Conservation (phyloP, 345 rosid genomes). For the Turnera subulata region DNA sequence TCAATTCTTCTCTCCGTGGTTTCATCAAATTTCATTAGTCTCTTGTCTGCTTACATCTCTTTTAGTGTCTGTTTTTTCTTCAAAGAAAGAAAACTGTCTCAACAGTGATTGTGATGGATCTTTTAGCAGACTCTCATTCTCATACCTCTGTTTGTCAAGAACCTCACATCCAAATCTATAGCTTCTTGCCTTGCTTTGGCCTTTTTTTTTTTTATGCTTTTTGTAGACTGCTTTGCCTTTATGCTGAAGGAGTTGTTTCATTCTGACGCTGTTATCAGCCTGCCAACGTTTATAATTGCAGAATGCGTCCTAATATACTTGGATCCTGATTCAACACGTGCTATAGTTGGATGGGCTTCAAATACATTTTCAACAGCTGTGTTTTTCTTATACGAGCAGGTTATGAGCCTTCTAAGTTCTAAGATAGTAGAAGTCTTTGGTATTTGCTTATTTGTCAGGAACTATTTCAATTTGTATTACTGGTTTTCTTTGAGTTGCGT, state of each 20-base stretch:
- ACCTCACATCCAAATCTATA: no score
- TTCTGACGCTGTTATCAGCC: slow-evolving; percentile 74
- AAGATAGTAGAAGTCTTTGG: neutral
- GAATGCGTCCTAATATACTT: slow-evolving; percentile 95
- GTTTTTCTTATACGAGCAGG: slow-evolving; percentile 98
- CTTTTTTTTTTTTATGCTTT: slow-evolving; percentile 2
- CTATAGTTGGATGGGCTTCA: slow-evolving; percentile 82
- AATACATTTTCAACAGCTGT: slow-evolving; percentile 63
- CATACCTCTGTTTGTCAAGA: no score
- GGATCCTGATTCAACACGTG: slow-evolving; percentile 82
- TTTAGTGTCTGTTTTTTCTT: no score
- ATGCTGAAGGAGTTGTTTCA: slow-evolving; percentile 25
- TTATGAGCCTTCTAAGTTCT: slow-evolving; percentile 18
- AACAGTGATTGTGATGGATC: neutral
- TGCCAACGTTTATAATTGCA: slow-evolving; percentile 98
- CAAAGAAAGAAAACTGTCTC: no score
- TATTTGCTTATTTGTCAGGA: slow-evolving; percentile 3
- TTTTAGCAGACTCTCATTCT: neutral
- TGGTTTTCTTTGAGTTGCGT: neutral
- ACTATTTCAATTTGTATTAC: slow-evolving; percentile 6
- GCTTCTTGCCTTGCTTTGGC: neutral
- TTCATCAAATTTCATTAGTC: neutral
- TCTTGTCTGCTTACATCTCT: neutral
- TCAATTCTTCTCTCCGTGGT: neutral
- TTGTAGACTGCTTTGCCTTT: slow-evolving; percentile 14